These are phyloP conservation scores for Ascochyta rabiei DNA, from an alignment of 2,329 filamentous ascomycete species.

Conservation along the genomic window DNA sequence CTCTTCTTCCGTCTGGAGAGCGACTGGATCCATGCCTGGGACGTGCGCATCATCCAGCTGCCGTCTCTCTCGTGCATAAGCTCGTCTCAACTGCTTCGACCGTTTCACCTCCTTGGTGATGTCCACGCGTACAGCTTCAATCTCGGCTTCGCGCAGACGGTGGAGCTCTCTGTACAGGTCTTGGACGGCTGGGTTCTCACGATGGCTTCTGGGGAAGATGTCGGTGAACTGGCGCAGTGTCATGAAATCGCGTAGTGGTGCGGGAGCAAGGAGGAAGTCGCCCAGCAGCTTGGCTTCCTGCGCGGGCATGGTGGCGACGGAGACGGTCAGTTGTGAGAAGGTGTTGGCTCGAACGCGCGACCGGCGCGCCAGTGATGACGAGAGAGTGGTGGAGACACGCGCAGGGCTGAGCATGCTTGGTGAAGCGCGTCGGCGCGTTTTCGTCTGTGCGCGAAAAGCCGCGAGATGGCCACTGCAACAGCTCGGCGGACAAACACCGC, in stretches of 20 bases:
- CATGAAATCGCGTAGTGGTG: conserved; percentile 74
- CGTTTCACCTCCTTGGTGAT: conserved; percentile 69
- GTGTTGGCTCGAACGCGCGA: not conserved
- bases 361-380: conserved; percentile 24
- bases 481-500: not conserved
- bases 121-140: conserved; percentile 70
- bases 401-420: conserved; percentile 15
- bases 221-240: conserved; percentile 76
- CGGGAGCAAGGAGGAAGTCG: conserved; percentile 79
- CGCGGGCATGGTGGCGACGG: conserved; percentile 63
- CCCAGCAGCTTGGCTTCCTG: conserved; percentile 76
- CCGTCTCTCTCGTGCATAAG: conserved; percentile 61
- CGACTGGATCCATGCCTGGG: conserved; percentile 60
- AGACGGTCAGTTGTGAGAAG: not conserved
- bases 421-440: conserved; percentile 30
- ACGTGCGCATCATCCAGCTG: conserved; percentile 62
- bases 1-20: conserved; percentile 63
- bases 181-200: conserved; percentile 69
- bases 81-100: conserved; percentile 64
- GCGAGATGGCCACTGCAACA: conserved; percentile 10
- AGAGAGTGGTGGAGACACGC: conserved; percentile 7
- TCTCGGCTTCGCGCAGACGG: conserved; percentile 69
- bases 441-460: conserved; percentile 32
- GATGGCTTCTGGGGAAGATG: conserved; percentile 73
- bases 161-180: conserved; percentile 81